phyloP scores from a whole-genome alignment of 2,329 filamentous ascomycete genomes.

The Pseudovirgaria hyperparasitica region DNA sequence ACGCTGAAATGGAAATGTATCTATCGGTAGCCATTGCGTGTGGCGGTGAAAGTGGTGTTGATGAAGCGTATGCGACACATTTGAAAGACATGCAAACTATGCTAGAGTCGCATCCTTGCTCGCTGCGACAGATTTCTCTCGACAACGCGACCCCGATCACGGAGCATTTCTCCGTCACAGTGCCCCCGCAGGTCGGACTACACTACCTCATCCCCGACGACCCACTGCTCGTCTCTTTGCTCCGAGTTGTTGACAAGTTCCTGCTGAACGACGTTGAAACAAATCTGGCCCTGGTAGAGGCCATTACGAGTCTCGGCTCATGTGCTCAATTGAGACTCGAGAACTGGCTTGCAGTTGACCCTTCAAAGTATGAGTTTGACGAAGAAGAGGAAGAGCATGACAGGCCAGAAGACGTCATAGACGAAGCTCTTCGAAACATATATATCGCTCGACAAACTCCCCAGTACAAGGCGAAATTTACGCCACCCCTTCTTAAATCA shows the following conservation, averaged over 20 bases:
- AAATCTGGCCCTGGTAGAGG: slow-evolving; percentile 77
- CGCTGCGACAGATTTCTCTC: slow-evolving; percentile 52
- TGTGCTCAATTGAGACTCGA: slow-evolving; percentile 79
- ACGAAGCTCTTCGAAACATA: slow-evolving; percentile 18
- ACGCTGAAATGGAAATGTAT: slow-evolving; percentile 61
- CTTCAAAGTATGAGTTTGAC: slow-evolving; percentile 31
- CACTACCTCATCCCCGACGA: slow-evolving; percentile 48
- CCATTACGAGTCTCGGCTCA: slow-evolving; percentile 66
- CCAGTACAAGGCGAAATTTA: slow-evolving; percentile 20
- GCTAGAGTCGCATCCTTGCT: slow-evolving; percentile 63
- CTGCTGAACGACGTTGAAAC: slow-evolving; percentile 85
- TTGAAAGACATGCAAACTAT: slow-evolving; percentile 57
- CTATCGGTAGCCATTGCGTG: slow-evolving; percentile 56
- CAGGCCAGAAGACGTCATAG: slow-evolving; percentile 13
- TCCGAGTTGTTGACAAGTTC: slow-evolving; percentile 60
- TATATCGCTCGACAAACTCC: slow-evolving; percentile 23
- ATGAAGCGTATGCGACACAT: slow-evolving; percentile 59
- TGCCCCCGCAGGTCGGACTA: slow-evolving; percentile 51
- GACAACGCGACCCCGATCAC: slow-evolving; percentile 42
- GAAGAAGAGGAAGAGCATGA: slow-evolving; percentile 9
- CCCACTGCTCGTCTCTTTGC: slow-evolving; percentile 38
- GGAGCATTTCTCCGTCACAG: slow-evolving; percentile 35
- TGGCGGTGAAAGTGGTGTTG: slow-evolving; percentile 55
- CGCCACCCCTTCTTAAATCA: slow-evolving; percentile 28
- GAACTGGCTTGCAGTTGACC: slow-evolving; percentile 75